A percentile compares a stretch with the other conserved stretches of the same genome.
phyloP scores from a whole-genome alignment of 1,284 basidiomycete species.

The Pholiota adiposa region DNA sequence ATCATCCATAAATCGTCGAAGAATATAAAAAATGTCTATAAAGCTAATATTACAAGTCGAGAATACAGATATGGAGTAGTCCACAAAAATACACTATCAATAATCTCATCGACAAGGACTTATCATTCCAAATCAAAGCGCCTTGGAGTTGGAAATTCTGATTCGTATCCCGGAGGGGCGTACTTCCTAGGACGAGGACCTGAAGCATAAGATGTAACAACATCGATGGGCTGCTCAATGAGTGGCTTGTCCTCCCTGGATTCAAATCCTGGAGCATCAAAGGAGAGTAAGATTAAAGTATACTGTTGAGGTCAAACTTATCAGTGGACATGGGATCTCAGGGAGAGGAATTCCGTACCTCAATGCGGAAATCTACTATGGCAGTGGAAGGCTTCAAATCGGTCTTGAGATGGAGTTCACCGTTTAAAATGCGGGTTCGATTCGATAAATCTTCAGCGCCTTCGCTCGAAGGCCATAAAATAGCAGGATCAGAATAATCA shows the following conservation, averaged over 20 bases:
- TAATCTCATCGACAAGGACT: neutral
- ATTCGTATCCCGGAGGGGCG: conserved; percentile 33
- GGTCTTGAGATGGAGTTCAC: conserved; percentile 40
- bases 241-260: conserved; percentile 22
- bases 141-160: neutral
- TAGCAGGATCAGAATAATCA: conserved; percentile 34
- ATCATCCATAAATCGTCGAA: neutral
- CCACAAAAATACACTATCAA: neutral
- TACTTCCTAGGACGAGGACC: conserved; percentile 36
- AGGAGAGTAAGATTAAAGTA: conserved; percentile 37
- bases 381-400: conserved; percentile 39
- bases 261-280: conserved; percentile 34
- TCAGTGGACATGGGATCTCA: neutral
- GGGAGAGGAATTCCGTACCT: conserved; percentile 26
- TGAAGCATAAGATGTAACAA: conserved; percentile 32
- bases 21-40: neutral
- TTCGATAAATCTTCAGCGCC: conserved; percentile 17
- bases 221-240: conserved; percentile 32
- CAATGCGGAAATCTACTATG: conserved; percentile 40
- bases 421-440: conserved; percentile 31
- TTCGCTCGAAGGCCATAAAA: conserved; percentile 37
- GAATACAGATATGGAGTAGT: neutral
- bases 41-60: neutral
- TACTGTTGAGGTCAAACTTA: conserved; percentile 29
- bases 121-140: neutral